Conservation (phyloP, 805 yeast genomes). For the Clavispora asparagi region DNA sequence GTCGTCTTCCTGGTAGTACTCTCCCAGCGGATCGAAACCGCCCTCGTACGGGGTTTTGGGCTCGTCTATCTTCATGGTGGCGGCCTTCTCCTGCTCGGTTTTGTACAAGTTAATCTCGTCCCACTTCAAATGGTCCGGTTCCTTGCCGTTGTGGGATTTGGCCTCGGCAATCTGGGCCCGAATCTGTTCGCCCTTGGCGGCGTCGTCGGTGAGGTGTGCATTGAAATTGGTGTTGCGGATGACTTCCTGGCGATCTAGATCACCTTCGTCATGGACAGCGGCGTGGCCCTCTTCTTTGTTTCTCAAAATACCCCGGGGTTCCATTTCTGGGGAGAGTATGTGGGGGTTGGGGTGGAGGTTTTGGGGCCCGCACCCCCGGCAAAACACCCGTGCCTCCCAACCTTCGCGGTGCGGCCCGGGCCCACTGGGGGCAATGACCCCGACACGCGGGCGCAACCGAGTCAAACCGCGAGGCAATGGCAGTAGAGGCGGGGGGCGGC, state of each 20-base stretch:
- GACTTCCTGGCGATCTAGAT: conserved; percentile 62
- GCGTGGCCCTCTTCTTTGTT: conserved; percentile 35
- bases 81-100: conserved; percentile 66
- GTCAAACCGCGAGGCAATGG: too few species aligned
- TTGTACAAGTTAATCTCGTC: conserved; percentile 72
- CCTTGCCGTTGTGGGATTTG: conserved; percentile 11
- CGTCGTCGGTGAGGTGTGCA: conserved; percentile 44
- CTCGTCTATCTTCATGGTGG: conserved; percentile 84
- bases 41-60: conserved; percentile 96
- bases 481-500: too few species aligned
- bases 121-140: conserved; percentile 60
- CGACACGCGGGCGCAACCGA: too few species aligned
- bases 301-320: conserved; percentile 46
- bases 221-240: conserved; percentile 74
- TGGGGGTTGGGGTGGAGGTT: neutral
- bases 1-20: conserved; percentile 66
- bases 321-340: conserved; percentile 5
- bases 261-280: conserved; percentile 10
- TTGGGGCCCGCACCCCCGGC: too few species aligned
- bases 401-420: too few species aligned
- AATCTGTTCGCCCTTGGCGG: conserved; percentile 40
- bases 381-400: too few species aligned
- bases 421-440: too few species aligned
- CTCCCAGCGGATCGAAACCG: conserved; percentile 77
- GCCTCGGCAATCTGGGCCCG: conserved; percentile 41